These are phyloP conservation scores for Chlorella sp. DNA, from an alignment of 139 green algal species.

Conservation along the genomic window DNA sequence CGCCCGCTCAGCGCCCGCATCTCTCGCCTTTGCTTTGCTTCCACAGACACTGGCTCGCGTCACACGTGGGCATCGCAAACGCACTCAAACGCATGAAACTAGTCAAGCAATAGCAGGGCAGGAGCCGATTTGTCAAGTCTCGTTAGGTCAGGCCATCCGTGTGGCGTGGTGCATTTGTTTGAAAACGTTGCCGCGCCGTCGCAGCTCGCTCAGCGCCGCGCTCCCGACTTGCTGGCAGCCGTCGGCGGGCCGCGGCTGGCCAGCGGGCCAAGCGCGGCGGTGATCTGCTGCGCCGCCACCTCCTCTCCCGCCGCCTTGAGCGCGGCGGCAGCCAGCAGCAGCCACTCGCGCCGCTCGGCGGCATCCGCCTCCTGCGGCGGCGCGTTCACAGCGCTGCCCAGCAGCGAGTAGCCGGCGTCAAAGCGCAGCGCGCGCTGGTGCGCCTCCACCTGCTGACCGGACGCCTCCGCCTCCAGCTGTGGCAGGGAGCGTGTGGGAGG, in stretches of 20 bases:
- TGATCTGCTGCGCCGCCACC: neutral
- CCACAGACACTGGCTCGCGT: too few relatives aligned
- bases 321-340: slow-evolving; percentile 12
- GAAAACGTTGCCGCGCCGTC: too few relatives aligned
- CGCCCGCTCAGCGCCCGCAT: too few relatives aligned
- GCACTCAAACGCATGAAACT: too few relatives aligned
- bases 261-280: neutral
- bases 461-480: neutral
- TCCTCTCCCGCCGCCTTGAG: slow-evolving; percentile 13
- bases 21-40: too few relatives aligned
- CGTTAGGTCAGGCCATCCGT: too few relatives aligned
- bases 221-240: neutral
- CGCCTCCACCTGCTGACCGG: slow-evolving; percentile 7
- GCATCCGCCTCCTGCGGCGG: neutral
- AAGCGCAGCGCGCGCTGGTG: neutral
- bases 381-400: slow-evolving; percentile 14
- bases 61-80: too few relatives aligned
- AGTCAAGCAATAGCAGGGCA: too few relatives aligned
- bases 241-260: neutral
- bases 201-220: neutral
- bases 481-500: neutral
- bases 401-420: slow-evolving; percentile 23
- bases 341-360: slow-evolving; percentile 21
- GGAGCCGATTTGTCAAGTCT: too few relatives aligned
- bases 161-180: too few relatives aligned